A percentile compares a stretch with the other conserved stretches of the same genome.
phyloP scores from a whole-genome alignment of 306 rosid genomes.

The Comarum palustre region DNA sequence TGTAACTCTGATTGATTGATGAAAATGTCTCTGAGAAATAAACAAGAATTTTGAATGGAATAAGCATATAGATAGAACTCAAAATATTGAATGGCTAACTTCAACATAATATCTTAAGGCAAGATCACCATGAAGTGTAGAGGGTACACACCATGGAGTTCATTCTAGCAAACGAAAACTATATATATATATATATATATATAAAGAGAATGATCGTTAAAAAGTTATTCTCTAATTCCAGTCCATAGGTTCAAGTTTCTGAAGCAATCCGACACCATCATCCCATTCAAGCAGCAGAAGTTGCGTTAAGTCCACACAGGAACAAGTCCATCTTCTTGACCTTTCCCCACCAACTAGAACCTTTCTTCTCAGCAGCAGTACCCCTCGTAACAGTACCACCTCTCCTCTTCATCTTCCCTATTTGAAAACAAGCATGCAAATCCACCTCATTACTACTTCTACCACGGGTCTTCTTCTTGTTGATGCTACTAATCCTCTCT shows the following conservation, averaged over 20 bases:
- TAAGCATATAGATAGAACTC: background rate
- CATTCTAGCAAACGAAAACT: background rate
- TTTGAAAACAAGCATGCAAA: slow-evolving; percentile 51
- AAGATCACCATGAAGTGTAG: background rate
- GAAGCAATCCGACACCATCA: background rate
- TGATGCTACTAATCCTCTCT: slow-evolving; percentile 8
- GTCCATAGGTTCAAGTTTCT: background rate
- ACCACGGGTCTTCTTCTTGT: slow-evolving; percentile 21
- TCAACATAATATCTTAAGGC: background rate
- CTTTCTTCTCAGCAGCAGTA: slow-evolving; percentile 2
- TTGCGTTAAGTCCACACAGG: slow-evolving; percentile 54
- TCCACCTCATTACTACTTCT: slow-evolving; percentile 38
- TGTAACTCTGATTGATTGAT: background rate
- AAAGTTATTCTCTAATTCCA: background rate
- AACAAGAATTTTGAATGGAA: background rate
- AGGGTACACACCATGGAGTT: background rate
- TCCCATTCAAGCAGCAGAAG: slow-evolving; percentile 25
- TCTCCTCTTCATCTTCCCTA: slow-evolving; percentile 44
- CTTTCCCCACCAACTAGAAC: slow-evolving; percentile 51
- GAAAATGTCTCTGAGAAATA: background rate
- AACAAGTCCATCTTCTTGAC: slow-evolving; percentile 76
- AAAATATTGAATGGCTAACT: background rate
- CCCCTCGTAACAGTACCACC: slow-evolving; percentile 8
- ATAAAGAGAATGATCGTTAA: slow-evolving; percentile 9
- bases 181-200: slow-evolving; percentile 21